A percentile compares a stretch with the other conserved stretches of the same genome.
These are phyloP conservation scores for Suillus sp. DNA, from an alignment of 768 basidiomycete genomes.

Conservation along the genomic window DNA sequence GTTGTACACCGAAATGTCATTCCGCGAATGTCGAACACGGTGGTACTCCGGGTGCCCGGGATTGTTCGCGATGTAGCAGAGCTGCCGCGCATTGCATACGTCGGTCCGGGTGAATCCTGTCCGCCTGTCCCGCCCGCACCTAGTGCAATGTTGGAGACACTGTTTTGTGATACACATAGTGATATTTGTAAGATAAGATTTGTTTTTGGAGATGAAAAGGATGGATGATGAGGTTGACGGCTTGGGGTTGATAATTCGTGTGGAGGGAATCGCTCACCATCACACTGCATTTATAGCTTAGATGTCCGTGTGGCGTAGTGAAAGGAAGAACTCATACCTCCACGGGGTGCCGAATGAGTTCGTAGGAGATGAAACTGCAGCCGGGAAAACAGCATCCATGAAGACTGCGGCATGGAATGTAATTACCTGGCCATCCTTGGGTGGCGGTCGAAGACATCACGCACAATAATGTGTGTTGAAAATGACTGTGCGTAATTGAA, in stretches of 20 bases:
- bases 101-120: neutral
- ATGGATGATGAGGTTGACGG: neutral
- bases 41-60: neutral
- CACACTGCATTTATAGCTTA: neutral
- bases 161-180: neutral
- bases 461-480: neutral
- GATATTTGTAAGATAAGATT: neutral
- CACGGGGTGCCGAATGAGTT: neutral
- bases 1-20: neutral
- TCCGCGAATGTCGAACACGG: neutral
- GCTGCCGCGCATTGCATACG: neutral
- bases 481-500: neutral
- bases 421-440: neutral
- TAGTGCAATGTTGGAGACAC: neutral
- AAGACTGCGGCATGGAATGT: neutral
- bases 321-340: too few species aligned
- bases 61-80: neutral
- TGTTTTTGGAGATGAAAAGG: neutral
- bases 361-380: neutral
- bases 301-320: too few species aligned
- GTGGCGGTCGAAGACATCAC: neutral
- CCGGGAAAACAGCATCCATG: neutral
- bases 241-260: neutral
- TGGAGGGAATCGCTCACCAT: neutral
- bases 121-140: neutral